Percentiles rank a stretch among this genome's conserved stretches.
phyloP scores from a whole-genome alignment of 176 grass and related monocot genomes.

The Pontederia paniculata region DNA sequence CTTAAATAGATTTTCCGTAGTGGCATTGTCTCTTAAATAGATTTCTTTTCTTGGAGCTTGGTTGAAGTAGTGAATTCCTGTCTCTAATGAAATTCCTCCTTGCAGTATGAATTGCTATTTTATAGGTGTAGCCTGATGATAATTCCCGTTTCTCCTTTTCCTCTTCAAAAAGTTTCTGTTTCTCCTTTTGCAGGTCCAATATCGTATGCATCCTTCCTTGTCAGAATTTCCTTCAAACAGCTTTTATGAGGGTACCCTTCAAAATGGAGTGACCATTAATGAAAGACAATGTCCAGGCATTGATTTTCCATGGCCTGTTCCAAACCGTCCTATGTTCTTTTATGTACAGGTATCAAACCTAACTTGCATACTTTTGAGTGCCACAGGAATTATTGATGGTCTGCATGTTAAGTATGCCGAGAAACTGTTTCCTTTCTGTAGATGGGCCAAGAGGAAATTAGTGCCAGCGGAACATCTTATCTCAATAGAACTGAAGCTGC shows the following conservation, averaged over 20 bases:
- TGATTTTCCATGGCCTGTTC: conserved; percentile 98
- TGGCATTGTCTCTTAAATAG: no score
- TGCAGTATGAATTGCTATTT: neutral
- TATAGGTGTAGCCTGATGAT: no score
- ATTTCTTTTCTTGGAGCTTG: no score
- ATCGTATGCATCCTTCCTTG: conserved; percentile 96
- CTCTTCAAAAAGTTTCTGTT: neutral
- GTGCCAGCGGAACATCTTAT: conserved; percentile 95
- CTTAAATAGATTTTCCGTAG: no score
- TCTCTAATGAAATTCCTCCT: neutral
- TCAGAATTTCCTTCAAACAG: conserved; percentile 98
- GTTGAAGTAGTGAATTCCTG: no score
- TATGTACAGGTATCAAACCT: conserved; percentile 69
- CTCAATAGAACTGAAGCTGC: conserved; percentile 97
- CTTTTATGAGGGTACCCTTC: conserved; percentile 97
- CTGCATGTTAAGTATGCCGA: neutral
- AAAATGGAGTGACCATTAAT: conserved; percentile 98
- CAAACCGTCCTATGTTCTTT: conserved; percentile 98
- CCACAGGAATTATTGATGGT: no score
- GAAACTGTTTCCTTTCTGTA: conserved; percentile 29
- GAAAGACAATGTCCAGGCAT: conserved; percentile 86
- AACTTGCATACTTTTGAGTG: neutral
- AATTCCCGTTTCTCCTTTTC: neutral
- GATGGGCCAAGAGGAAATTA: conserved; percentile 99
- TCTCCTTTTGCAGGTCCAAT: conserved; percentile 69